phyloP scores from a whole-genome alignment of 176 grass and related monocot genomes.

The Lolium multiflorum region DNA sequence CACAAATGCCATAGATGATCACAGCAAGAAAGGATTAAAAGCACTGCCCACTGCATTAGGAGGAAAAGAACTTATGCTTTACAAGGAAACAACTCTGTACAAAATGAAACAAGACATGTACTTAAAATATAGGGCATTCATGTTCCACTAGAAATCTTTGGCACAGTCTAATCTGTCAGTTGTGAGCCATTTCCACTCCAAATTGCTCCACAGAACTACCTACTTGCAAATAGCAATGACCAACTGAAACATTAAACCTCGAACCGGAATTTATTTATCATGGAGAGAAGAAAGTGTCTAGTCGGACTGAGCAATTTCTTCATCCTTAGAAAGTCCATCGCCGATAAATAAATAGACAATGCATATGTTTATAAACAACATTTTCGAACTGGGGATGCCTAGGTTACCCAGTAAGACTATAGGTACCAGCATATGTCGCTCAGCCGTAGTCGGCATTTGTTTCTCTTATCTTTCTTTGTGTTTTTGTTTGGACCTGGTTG shows the following conservation, averaged over 20 bases:
- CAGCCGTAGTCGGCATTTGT: too few species aligned
- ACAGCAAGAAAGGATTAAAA: neutral
- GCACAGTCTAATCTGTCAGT: neutral
- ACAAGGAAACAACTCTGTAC: neutral
- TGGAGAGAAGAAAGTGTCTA: neutral
- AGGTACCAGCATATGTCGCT: too few species aligned
- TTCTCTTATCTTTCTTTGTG: too few species aligned
- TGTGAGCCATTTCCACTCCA: neutral
- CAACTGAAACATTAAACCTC: neutral
- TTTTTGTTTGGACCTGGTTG: too few species aligned
- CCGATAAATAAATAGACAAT: neutral
- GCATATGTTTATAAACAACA: neutral
- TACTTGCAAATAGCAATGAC: neutral
- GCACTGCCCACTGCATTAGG: neutral
- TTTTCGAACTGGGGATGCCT: neutral
- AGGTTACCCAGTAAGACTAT: neutral
- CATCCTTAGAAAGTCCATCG: neutral
- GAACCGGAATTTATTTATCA: neutral
- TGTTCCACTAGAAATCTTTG: neutral
- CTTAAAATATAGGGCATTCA: neutral
- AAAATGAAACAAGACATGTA: neutral
- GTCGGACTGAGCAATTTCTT: neutral
- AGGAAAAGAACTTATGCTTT: neutral
- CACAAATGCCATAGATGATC: neutral
- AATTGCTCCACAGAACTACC: conserved; percentile 6